phyloP scores from a whole-genome alignment of 1,284 basidiomycete species.

The Hortiboletus rubellus region DNA sequence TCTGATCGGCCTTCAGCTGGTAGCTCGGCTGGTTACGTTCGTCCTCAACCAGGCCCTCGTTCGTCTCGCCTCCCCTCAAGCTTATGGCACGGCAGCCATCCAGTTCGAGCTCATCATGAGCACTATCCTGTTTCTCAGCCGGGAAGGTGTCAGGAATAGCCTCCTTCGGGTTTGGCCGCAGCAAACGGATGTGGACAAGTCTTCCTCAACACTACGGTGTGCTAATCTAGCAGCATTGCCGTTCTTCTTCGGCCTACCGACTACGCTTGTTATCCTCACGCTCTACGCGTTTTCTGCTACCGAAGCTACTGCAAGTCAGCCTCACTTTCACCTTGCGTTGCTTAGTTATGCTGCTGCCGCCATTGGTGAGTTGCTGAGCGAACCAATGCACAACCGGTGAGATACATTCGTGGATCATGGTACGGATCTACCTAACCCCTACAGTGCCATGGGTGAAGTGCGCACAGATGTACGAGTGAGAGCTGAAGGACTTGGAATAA shows the following conservation, averaged over 20 bases:
- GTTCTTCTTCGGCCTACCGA: conserved; percentile 54
- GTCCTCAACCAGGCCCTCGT: conserved; percentile 85
- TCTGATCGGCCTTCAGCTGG: conserved; percentile 83
- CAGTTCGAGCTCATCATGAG: conserved; percentile 86
- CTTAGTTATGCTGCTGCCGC: conserved; percentile 72
- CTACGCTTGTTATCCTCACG: conserved; percentile 47
- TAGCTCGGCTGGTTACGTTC: conserved; percentile 85
- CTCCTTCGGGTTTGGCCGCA: conserved; percentile 55
- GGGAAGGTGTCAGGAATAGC: conserved; percentile 89
- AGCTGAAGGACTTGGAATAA: conserved; percentile 82
- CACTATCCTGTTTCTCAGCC: conserved; percentile 87
- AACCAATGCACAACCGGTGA: conserved; percentile 80
- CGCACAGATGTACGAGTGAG: conserved; percentile 69
- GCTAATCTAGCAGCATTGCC: conserved; percentile 61
- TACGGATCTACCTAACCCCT: conserved; percentile 14
- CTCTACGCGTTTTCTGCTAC: conserved; percentile 54
- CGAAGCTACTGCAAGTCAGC: conserved; percentile 55
- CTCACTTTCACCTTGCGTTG: conserved; percentile 65
- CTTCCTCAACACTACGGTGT: conserved; percentile 26
- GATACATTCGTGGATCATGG: conserved; percentile 21
- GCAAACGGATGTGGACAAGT: conserved; percentile 14
- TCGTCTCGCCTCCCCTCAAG: conserved; percentile 80
- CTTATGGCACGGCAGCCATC: conserved; percentile 84
- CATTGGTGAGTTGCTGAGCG: conserved; percentile 73
- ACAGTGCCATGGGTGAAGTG: conserved; percentile 66